phyloP scores from a whole-genome alignment of 371 early-diverging fungal genomes.

The Funneliformis caledonium region DNA sequence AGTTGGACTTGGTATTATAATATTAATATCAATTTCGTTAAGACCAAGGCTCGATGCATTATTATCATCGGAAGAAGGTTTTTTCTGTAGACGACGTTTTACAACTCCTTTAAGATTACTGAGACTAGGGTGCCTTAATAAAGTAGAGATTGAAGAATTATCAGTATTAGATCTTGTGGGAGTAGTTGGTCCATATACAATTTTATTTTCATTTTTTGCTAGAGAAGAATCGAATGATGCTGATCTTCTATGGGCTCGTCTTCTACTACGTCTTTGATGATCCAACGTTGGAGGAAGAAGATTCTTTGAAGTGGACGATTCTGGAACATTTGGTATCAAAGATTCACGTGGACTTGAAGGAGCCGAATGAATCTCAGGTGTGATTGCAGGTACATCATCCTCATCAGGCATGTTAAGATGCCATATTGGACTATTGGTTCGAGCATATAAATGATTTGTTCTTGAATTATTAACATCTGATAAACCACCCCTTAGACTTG shows the following conservation, averaged over 20 bases:
- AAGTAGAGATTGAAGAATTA: not conserved
- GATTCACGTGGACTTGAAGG: not conserved
- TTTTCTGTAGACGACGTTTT: not conserved
- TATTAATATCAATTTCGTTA: not conserved
- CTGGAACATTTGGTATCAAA: not conserved
- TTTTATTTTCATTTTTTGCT: not conserved
- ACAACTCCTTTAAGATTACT: not conserved
- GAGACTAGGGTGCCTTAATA: not conserved
- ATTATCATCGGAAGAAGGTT: not conserved
- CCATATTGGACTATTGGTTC: conserved; percentile 18
- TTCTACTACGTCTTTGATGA: not conserved
- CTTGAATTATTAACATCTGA: not conserved
- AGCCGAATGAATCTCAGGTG: not conserved
- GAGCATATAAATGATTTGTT: conserved; percentile 2
- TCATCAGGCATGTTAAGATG: conserved; percentile 36
- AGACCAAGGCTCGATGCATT: not conserved
- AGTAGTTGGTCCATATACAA: not conserved
- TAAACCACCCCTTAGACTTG: not conserved
- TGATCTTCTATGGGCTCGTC: not conserved
- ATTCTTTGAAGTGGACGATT: not conserved
- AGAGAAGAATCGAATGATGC: not conserved
- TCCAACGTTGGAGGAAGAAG: not conserved
- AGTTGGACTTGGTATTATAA: conserved; percentile 11
- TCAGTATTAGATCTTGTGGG: not conserved
- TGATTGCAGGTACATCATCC: not conserved